phyloP scores from a whole-genome alignment of 2,329 filamentous ascomycete species.

The Trichoderma semiorbis region DNA sequence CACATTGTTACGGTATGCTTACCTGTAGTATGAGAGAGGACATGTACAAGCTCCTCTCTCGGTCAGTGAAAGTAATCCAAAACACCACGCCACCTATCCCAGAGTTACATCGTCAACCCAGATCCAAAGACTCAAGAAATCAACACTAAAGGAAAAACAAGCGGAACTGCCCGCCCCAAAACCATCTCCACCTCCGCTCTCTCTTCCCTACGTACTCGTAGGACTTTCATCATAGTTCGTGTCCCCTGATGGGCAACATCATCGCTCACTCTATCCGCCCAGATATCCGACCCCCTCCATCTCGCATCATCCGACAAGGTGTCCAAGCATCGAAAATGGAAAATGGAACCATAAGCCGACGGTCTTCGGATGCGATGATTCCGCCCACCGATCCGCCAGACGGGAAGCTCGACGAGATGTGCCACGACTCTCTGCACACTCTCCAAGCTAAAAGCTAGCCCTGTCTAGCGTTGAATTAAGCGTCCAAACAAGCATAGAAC shows the following conservation, averaged over 20 bases:
- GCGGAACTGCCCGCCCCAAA: neutral
- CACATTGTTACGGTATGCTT: neutral
- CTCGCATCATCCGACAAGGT: neutral
- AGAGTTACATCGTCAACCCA: neutral
- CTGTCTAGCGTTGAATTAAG: constrained; percentile 3
- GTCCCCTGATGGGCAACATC: neutral
- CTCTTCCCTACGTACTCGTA: neutral
- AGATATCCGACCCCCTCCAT: neutral
- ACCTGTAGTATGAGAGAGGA: neutral
- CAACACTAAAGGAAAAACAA: neutral
- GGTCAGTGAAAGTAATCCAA: neutral
- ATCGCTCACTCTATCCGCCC: neutral
- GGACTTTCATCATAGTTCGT: neutral
- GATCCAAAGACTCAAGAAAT: neutral
- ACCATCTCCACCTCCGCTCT: neutral
- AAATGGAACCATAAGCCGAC: neutral
- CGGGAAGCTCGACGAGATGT: neutral
- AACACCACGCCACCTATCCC: neutral
- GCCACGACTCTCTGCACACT: neutral
- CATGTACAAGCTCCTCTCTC: neutral
- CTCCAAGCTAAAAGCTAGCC: neutral
- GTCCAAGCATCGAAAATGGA: neutral
- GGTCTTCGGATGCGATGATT: neutral
- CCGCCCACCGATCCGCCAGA: neutral
- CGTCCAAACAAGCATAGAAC: constrained; percentile 14